Conservation (phyloP, 106 monocot species). For the Narthecium ossifragum region DNA sequence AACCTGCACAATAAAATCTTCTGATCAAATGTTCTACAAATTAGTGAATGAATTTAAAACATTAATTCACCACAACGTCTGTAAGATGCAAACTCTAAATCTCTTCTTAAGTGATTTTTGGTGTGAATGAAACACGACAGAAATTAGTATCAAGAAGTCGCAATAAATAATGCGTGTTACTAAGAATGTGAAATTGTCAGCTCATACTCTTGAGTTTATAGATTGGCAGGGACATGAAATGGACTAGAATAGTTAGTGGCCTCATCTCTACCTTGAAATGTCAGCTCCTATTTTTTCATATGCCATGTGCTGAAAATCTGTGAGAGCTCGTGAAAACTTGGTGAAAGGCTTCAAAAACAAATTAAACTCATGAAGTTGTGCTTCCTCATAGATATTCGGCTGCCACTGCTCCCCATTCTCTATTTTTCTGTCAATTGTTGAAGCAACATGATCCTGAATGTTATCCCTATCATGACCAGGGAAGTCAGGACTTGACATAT, state of each 20-base stretch:
- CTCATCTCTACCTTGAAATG: constrained; percentile 35
- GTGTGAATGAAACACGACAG: not conserved
- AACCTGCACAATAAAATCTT: constrained; percentile 41
- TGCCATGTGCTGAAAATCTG: constrained; percentile 27
- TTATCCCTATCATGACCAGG: constrained; percentile 2
- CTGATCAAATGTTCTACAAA: too few species aligned
- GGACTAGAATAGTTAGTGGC: not conserved
- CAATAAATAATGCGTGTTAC: not conserved
- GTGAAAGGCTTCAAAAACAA: constrained; percentile 11
- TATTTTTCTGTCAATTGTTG: not conserved
- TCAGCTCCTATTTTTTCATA: constrained; percentile 25
- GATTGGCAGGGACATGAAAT: not conserved
- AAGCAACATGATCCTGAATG: constrained; percentile 8
- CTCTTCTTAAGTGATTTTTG: not conserved
- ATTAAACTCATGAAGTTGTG: constrained; percentile 5
- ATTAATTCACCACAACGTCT: not conserved
- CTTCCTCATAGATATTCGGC: not conserved
- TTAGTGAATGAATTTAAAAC: not conserved
- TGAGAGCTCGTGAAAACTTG: constrained; percentile 16
- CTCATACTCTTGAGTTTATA: not conserved
- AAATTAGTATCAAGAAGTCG: not conserved
- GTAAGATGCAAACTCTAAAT: not conserved
- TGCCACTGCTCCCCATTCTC: not conserved
- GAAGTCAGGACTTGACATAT: constrained; percentile 1
- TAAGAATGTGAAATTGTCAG: too few species aligned